Conservation (phyloP, 78 protist species). For the Dictyostelium capitatum region DNA sequence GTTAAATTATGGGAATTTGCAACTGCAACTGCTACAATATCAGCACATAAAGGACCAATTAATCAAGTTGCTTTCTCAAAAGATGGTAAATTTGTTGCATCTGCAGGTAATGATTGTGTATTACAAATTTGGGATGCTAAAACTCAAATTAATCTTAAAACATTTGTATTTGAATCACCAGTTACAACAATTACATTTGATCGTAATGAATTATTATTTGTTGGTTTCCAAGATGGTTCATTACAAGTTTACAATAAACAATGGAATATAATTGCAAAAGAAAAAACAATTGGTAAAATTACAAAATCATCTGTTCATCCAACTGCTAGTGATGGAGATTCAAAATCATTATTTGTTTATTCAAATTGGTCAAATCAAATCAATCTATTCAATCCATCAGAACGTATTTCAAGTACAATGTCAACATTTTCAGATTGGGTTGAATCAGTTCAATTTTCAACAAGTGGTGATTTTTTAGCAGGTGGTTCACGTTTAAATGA, state of each 20-base stretch:
- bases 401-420: background rate
- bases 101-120: conserved; percentile 27
- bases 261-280: background rate
- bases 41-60: conserved; percentile 19
- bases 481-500: conserved; percentile 30
- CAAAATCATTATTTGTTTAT: background rate
- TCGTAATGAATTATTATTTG: conserved; percentile 5
- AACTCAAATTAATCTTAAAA: background rate
- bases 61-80: conserved; percentile 27
- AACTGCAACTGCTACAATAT: background rate
- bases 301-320: background rate
- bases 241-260: background rate
- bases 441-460: conserved; percentile 44
- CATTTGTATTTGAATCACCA: background rate
- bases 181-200: conserved; percentile 26
- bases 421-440: conserved; percentile 50
- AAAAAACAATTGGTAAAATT: background rate
- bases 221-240: conserved; percentile 46
- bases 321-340: background rate
- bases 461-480: conserved; percentile 36
- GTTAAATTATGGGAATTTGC: conserved; percentile 72
- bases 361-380: background rate
- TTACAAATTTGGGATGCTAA: conserved; percentile 57
- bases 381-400: no score
- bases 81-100: conserved; percentile 46